Conservation (phyloP, 148 eudicot genomes). For the Simmondsia chinensis region DNA sequence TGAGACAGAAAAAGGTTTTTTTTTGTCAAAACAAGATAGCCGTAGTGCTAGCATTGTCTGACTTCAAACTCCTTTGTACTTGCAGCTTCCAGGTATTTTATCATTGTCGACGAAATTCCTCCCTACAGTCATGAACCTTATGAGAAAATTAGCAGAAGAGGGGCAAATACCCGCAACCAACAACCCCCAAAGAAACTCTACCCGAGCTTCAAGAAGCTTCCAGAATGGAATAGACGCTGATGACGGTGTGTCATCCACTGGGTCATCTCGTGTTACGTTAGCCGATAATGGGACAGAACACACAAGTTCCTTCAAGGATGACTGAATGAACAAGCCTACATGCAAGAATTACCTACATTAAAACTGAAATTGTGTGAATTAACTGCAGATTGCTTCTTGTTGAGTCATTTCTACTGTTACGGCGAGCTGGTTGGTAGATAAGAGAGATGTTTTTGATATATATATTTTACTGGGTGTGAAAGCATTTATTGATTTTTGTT, state of each 20-base stretch:
- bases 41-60: no score
- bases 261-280: slow-evolving; percentile 56
- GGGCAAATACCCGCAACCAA: slow-evolving; percentile 43
- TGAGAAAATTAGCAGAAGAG: slow-evolving; percentile 72
- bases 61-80: slow-evolving; percentile 12
- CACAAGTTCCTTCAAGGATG: slow-evolving; percentile 44
- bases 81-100: slow-evolving; percentile 84
- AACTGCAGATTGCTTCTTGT: no score
- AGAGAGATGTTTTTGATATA: no score
- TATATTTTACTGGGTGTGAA: no score
- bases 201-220: slow-evolving; percentile 26
- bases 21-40: no score
- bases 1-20: no score
- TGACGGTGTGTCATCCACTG: slow-evolving; percentile 45
- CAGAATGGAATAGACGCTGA: slow-evolving; percentile 20
- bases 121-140: slow-evolving; percentile 85
- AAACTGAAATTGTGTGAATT: no score
- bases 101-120: slow-evolving; percentile 79
- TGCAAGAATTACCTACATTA: slow-evolving; percentile 3
- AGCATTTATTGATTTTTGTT: no score
- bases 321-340: slow-evolving; percentile 22
- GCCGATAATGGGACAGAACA: slow-evolving; percentile 58
- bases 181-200: slow-evolving; percentile 46
- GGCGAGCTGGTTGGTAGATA: no score
- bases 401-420: no score